Evolutionary conservation across 768 basidiomycete genomes (phyloP), one percentile per base, ranked within the genome.

Genomic region (Asterophora parasitica): DNA sequence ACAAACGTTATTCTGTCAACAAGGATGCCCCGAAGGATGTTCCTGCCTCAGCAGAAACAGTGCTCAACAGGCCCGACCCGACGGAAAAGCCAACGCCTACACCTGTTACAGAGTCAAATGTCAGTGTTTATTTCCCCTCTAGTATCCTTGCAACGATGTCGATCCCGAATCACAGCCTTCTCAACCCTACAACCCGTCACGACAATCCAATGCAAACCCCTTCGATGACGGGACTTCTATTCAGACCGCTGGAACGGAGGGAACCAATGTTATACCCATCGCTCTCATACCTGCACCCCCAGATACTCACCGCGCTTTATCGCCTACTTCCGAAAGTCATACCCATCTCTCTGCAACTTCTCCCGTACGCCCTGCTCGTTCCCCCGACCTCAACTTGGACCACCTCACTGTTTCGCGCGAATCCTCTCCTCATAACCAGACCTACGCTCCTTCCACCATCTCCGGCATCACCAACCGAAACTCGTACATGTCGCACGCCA

Each of bases 241-340:
- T 50, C 85, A 88, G 65, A 92, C 89, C 23, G 80, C 83, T n/a
- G 76, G 79, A 36, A 84, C 88, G 11, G 83, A 87, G 60, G 79
- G 79, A 35, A 87, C 89, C 17, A 92, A 92, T 56, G 88, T 90
- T 54, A 92, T 92, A 49, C 88, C 88, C 51, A 91, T 92, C 50
- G 88, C 88, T 10, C 73, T 91, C 35, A 83, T 91, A 30, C 67
- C 83, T 17, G 79, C 85, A 23, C 23, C n/a, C n/a, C n/a, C 23
- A 13, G 79, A 79, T 16, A 73, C 76, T 40, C 63, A 52, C 28
- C 69, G 65, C 34, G 45, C 65, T 33, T 62, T 63, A 7, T 53
- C 62, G 8, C 52, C 65, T 42, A 53, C 52, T 17, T 63, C 66
- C 7, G 63, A 64, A 13, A 48, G 61, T 17, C 57, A 63, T 44